phyloP scores from a whole-genome alignment of 495 filamentous ascomycete genomes.

The Tuber calosporum region DNA sequence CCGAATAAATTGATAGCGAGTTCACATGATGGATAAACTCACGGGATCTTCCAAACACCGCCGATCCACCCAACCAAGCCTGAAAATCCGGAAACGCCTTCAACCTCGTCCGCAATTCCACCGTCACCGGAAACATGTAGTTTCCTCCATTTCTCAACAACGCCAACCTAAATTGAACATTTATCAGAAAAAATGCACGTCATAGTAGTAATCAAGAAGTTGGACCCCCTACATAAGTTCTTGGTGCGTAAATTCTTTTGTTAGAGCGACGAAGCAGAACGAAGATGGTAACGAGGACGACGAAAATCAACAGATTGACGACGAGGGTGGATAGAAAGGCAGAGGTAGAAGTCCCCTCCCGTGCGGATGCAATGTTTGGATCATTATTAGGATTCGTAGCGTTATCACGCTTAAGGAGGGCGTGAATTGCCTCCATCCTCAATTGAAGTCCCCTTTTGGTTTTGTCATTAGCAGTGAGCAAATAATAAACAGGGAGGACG shows the following conservation, averaged over 20 bases:
- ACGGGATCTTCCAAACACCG: constrained; percentile 41
- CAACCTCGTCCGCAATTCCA: constrained; percentile 38
- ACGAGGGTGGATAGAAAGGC: constrained; percentile 64
- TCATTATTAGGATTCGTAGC: constrained; percentile 25
- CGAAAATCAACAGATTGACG: constrained; percentile 60
- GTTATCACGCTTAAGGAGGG: constrained; percentile 1
- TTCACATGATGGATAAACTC: constrained; percentile 9
- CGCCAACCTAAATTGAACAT: constrained; percentile 10
- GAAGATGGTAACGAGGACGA: constrained; percentile 62
- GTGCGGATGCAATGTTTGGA: constrained; percentile 37
- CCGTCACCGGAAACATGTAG: constrained; percentile 29
- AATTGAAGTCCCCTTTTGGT: background rate
- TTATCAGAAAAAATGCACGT: constrained; percentile 1
- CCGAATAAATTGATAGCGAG: background rate
- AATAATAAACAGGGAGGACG: background rate
- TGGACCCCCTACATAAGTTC: constrained; percentile 69
- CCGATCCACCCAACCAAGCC: constrained; percentile 36
- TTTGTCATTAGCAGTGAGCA: background rate
- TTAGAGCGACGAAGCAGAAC: constrained; percentile 65
- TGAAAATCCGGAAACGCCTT: constrained; percentile 36
- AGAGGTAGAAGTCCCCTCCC: constrained; percentile 41
- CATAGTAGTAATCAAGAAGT: background rate
- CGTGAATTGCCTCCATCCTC: constrained; percentile 24
- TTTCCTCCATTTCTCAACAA: constrained; percentile 35
- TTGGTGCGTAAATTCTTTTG: constrained; percentile 73